phyloP scores from a whole-genome alignment of 2,329 filamentous ascomycete genomes.

The Seiridium cupressi region DNA sequence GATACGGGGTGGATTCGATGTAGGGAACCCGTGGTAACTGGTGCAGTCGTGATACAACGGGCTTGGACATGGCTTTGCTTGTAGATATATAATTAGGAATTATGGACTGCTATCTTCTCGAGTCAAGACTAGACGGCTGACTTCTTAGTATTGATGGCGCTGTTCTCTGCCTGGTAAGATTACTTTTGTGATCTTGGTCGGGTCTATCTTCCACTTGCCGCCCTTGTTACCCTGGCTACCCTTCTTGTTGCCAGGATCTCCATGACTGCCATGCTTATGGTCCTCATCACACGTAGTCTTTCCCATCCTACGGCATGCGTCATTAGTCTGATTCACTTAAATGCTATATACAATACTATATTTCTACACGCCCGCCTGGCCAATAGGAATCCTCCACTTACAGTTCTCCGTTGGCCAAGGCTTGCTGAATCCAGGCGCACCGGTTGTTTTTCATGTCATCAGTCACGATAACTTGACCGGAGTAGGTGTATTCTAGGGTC shows the following conservation, averaged over 20 bases:
- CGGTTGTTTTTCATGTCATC: constrained; percentile 28
- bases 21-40: no score
- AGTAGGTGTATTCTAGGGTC: constrained; percentile 16
- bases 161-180: background rate
- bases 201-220: background rate
- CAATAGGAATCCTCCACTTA: background rate
- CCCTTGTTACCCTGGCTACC: background rate
- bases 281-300: background rate
- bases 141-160: background rate
- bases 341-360: constrained; percentile 1
- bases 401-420: constrained; percentile 19
- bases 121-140: background rate
- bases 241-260: background rate
- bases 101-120: background rate
- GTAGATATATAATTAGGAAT: background rate
- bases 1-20: background rate
- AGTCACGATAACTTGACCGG: constrained; percentile 10
- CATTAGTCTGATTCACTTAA: background rate
- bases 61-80: no score
- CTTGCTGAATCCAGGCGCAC: constrained; percentile 31
- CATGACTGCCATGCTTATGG: background rate
- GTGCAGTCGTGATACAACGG: no score
- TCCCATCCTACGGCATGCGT: background rate
- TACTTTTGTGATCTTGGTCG: background rate
- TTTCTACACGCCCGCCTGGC: background rate